These are phyloP conservation scores for Lophiostoma macrostomum DNA, from an alignment of 495 filamentous ascomycete species.

Conservation along the genomic window DNA sequence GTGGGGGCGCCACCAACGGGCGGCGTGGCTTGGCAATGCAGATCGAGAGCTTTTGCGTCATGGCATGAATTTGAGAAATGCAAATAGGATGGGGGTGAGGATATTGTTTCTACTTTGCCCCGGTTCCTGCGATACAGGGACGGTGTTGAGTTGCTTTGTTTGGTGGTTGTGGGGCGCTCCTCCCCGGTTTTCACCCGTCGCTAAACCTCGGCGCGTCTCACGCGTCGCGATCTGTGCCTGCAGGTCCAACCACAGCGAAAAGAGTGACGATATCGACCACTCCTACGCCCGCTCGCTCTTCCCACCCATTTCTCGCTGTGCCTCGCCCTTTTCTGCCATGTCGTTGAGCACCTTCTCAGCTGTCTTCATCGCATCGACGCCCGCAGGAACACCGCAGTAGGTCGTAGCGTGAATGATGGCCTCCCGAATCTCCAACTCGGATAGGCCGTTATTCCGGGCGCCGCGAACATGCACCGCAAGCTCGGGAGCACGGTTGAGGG, in stretches of 20 bases:
- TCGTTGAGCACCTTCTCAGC: conserved; percentile 40
- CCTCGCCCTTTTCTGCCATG: conserved; percentile 32
- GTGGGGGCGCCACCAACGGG: conserved; percentile 24
- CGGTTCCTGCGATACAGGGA: conserved; percentile 4
- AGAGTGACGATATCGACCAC: too few relatives aligned
- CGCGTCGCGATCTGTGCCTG: too few relatives aligned
- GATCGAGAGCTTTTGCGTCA: conserved; percentile 9
- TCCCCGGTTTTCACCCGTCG: too few relatives aligned
- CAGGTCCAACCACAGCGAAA: too few relatives aligned
- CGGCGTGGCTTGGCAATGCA: conserved; percentile 21
- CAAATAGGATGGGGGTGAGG: not conserved
- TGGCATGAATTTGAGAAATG: not conserved
- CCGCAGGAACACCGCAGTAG: conserved; percentile 59
- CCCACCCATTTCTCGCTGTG: conserved; percentile 19
- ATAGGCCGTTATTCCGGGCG: conserved; percentile 54
- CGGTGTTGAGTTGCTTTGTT: conserved; percentile 18
- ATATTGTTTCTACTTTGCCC: conserved; percentile 14
- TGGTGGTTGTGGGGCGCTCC: conserved; percentile 9
- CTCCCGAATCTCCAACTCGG: conserved; percentile 55
- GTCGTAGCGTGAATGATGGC: conserved; percentile 51
- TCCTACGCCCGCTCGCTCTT: conserved; percentile 24
- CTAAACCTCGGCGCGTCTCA: too few relatives aligned
- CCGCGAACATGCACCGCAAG: conserved; percentile 53
- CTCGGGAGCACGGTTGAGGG: conserved; percentile 52
- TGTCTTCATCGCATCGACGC: conserved; percentile 51